Evolutionary conservation across 192 early-diverging fungal species (phyloP).

Genomic region (Gorgonomyces haynaldii): DNA sequence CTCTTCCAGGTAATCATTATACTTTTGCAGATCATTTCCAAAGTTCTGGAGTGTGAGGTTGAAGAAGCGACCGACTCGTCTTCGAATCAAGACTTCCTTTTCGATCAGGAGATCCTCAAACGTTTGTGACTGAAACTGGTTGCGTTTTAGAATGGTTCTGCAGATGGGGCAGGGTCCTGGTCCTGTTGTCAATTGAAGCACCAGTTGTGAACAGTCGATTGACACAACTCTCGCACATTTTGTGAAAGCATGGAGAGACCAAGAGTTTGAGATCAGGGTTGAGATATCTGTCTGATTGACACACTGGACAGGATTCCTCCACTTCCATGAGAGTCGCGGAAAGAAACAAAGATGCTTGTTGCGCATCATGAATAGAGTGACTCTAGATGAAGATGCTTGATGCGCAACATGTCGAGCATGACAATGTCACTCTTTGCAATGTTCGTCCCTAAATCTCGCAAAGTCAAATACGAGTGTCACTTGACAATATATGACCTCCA

Average conservation of each 20-base stretch:
- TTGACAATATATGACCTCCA: conserved; percentile 61
- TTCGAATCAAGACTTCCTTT: conserved; percentile 81
- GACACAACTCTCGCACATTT: conserved; percentile 88
- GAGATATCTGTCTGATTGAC: conserved; percentile 74
- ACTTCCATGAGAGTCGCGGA: too few species aligned
- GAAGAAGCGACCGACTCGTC: conserved; percentile 57
- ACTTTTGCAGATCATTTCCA: conserved; percentile 60
- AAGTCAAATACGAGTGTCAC: conserved; percentile 51
- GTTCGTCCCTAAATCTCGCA: conserved; percentile 59
- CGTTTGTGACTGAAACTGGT: conserved; percentile 72
- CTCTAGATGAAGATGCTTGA: too few species aligned
- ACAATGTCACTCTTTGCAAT: conserved; percentile 12
- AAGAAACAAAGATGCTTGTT: too few species aligned
- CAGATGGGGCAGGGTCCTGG: conserved; percentile 89
- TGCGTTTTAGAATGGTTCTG: conserved; percentile 64
- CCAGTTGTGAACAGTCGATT: conserved; percentile 71
- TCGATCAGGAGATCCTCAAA: conserved; percentile 94
- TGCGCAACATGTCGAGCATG: too few species aligned
- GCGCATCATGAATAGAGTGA: too few species aligned
- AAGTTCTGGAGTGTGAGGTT: conserved; percentile 89
- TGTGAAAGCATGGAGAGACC: conserved; percentile 92
- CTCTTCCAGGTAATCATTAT: conserved; percentile 88
- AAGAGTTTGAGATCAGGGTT: conserved; percentile 76
- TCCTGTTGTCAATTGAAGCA: not conserved
- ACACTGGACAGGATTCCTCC: conserved; percentile 53